Evolutionary conservation across 2,329 filamentous ascomycete species (phyloP).

Genomic region (Aspergillus caelatus): DNA sequence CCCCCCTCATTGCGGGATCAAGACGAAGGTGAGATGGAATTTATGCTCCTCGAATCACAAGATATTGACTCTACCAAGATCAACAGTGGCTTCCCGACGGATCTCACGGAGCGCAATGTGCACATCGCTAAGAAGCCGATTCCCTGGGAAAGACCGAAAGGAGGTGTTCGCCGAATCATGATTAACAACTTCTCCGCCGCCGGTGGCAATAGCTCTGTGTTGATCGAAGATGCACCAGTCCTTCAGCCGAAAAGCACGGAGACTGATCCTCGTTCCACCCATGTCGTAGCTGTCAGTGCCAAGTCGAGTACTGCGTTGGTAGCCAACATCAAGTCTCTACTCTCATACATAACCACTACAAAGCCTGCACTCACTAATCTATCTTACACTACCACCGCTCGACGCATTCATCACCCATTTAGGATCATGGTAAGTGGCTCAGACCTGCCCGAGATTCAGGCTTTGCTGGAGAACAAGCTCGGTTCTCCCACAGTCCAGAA

Average conservation of each 20-base stretch:
- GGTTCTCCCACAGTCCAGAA: not conserved
- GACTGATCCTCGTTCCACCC: conserved; percentile 57
- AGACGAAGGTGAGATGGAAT: conserved; percentile 19
- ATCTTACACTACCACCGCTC: conserved; percentile 69
- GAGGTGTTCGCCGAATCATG: conserved; percentile 44
- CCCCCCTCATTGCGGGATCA: conserved; percentile 40
- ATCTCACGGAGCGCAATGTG: conserved; percentile 47
- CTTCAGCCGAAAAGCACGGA: conserved; percentile 23
- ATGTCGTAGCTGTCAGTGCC: conserved; percentile 63
- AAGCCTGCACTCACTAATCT: conserved; percentile 51
- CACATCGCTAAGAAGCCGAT: conserved; percentile 51
- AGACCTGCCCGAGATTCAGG: conserved; percentile 7
- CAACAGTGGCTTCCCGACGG: conserved; percentile 50
- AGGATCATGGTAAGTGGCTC: conserved; percentile 29
- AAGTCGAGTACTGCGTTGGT: conserved; percentile 44
- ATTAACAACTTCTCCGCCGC: conserved; percentile 73
- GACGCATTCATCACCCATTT: conserved; percentile 48
- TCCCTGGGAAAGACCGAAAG: conserved; percentile 35
- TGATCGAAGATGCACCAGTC: conserved; percentile 64
- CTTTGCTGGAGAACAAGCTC: conserved; percentile 3
- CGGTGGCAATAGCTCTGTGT: conserved; percentile 69
- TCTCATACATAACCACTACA: conserved; percentile 56
- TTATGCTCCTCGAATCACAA: too few species aligned
- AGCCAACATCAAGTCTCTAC: conserved; percentile 59
- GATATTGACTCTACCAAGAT: conserved; percentile 31